Evolutionary conservation across 495 filamentous ascomycete species (phyloP), one percentile per base, ranked within the genome.

Genomic region (Penicillium odoratum): DNA sequence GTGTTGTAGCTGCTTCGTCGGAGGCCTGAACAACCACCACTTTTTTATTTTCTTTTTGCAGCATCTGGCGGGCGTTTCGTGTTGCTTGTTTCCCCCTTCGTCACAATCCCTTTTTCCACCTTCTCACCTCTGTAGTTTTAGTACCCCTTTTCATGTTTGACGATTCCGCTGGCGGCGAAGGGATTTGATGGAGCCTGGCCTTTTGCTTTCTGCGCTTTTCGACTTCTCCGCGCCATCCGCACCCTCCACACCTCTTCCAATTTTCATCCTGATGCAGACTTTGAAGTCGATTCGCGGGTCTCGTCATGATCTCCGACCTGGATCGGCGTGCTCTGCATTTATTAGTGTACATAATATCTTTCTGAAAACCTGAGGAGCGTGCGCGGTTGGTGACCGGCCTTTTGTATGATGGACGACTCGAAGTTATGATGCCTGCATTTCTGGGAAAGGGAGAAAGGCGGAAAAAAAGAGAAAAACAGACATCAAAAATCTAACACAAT

Each of bases 311-410:
- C 28, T 43, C 38, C 26, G n/a, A 55, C 58, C 62, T 47, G 64
- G 55, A 58, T 69, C 53, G 48, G 28, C 15, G 58, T 52, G 53
- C 55, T 66, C 69, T 72, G 67, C 60, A 49, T 61, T 63, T 63
- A 66, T 73, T 69, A 74, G 63, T 78, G 75, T 78, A 78, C 67
- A 78, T 78, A 78, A 57, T 68, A 63, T 58, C 38, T 66, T 65
- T 67, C 53, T 26, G 5, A 58, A 47, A 42, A 46, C 42, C 53
- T 33, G 53, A 33, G 61, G 51, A 55, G 60, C 56, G 53, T 26
- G 58, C 55, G 46, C 42, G 60, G 57, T 40, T 45, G 33, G 36
- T 44, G 54, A 50, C 48, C 54, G 58, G 49, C 28, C 34, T 34
- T 61, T 66, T 67, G 64, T 69, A 67, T 65, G 61, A 69, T 69